These are phyloP conservation scores for Diplodia corticola DNA, from an alignment of 2,329 filamentous ascomycete genomes.

Conservation along the genomic window DNA sequence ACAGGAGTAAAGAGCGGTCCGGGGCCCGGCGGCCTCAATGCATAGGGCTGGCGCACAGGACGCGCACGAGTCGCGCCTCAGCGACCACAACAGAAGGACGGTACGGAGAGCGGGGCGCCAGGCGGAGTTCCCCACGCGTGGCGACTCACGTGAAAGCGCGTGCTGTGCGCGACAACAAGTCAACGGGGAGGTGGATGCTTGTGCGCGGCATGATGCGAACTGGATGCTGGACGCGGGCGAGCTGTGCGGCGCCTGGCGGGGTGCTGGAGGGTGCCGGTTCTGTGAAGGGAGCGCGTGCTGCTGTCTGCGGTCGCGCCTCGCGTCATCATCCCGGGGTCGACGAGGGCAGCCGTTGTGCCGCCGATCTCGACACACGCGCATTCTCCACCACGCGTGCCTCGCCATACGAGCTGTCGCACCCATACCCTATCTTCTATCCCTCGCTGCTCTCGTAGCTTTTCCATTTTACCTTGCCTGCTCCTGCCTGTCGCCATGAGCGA, in stretches of 20 bases:
- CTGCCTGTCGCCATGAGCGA: conserved; percentile 23
- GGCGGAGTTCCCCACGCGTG: background rate
- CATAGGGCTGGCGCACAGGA: conserved; percentile 10
- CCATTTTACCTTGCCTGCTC: background rate
- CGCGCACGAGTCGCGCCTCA: conserved; percentile 9
- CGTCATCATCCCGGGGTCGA: conserved; percentile 2
- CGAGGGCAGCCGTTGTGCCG: background rate
- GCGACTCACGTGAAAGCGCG: conserved; percentile 14
- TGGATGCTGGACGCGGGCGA: background rate
- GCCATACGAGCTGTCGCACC: background rate
- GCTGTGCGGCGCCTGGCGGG: background rate
- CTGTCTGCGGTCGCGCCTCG: background rate
- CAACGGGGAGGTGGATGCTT: background rate
- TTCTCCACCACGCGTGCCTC: conserved; percentile 13
- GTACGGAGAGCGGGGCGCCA: background rate
- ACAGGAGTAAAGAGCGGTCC: background rate
- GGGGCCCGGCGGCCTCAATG: background rate
- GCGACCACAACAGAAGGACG: background rate
- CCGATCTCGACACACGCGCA: conserved; percentile 6
- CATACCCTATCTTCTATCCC: conserved; percentile 6
- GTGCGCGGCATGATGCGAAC: background rate
- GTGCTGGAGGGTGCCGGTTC: background rate
- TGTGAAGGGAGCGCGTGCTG: background rate
- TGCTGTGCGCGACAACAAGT: background rate
- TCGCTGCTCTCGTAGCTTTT: background rate